Evolutionary conservation across 2,329 filamentous ascomycete species (phyloP).

Genomic region (Arthroderma uncinatum): DNA sequence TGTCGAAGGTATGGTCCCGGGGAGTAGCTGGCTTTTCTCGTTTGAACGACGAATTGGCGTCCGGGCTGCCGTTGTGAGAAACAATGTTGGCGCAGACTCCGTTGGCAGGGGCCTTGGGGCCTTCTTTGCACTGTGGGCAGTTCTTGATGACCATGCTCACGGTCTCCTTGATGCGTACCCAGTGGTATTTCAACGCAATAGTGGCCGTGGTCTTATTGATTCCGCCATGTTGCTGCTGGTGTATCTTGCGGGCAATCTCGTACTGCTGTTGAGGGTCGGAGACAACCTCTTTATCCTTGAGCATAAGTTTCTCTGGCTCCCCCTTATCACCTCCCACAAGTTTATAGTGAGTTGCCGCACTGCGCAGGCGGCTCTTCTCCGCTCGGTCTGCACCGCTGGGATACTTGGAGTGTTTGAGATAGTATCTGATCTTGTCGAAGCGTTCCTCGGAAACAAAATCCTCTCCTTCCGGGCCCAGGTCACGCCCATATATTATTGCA

Average conservation of each 20-base stretch:
- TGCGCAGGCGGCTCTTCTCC: constrained; percentile 88
- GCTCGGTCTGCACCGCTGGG: constrained; percentile 85
- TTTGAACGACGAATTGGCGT: constrained; percentile 14
- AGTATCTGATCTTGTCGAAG: constrained; percentile 97
- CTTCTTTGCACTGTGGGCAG: constrained; percentile 79
- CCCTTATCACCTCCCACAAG: constrained; percentile 46
- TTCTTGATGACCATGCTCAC: constrained; percentile 90
- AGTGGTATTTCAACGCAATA: constrained; percentile 90
- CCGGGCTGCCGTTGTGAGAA: constrained; percentile 8
- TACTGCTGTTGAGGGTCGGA: constrained; percentile 82
- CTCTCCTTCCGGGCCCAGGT: constrained; percentile 54
- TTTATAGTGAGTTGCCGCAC: constrained; percentile 91
- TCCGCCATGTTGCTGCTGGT: constrained; percentile 68
- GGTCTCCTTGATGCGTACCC: constrained; percentile 96
- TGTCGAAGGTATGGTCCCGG: constrained; percentile 9
- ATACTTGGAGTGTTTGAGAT: constrained; percentile 88
- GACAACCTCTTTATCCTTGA: constrained; percentile 96
- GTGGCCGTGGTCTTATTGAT: constrained; percentile 97
- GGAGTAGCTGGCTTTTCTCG: constrained; percentile 11
- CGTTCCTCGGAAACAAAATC: constrained; percentile 87
- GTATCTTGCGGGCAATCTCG: constrained; percentile 69
- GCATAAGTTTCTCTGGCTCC: constrained; percentile 65
- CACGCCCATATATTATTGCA: constrained; percentile 65
- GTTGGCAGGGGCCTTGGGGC: constrained; percentile 45
- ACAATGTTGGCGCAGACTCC: not conserved